A percentile compares a stretch with the other conserved stretches of the same genome.
Conservation (phyloP, 2,329 filamentous ascomycete species). For the Phialemoniopsis sp. region DNA sequence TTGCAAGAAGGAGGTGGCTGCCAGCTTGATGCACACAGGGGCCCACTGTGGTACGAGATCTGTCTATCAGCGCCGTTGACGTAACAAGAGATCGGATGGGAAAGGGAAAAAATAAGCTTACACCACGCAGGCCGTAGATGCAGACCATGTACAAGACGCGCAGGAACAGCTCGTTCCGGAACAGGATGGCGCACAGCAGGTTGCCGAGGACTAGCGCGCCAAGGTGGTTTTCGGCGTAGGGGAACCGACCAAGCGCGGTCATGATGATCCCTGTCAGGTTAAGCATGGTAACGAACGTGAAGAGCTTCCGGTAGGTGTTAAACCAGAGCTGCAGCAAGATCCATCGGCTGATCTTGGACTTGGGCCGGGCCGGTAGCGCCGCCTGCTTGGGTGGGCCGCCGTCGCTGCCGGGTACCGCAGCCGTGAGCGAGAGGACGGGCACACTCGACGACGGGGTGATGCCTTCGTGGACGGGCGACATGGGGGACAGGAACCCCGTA, state of each 20-base stretch:
- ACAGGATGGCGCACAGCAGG: slow-evolving; percentile 29
- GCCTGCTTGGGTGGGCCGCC: slow-evolving; percentile 6
- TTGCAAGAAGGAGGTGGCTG: slow-evolving; percentile 28
- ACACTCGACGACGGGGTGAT: slow-evolving; percentile 20
- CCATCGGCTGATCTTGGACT: slow-evolving; percentile 22
- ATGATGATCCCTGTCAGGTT: slow-evolving; percentile 30
- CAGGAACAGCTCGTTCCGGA: slow-evolving; percentile 33
- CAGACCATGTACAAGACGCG: slow-evolving; percentile 27
- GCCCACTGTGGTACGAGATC: slow-evolving; percentile 24
- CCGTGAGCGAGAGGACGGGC: slow-evolving; percentile 15
- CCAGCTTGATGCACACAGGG: slow-evolving; percentile 26
- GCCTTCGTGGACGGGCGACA: slow-evolving; percentile 24
- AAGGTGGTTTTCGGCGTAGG: slow-evolving; percentile 29
- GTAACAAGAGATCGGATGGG: background rate
- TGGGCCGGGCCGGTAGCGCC: slow-evolving; percentile 4
- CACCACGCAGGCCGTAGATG: slow-evolving; percentile 30
- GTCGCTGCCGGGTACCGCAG: too few species aligned
- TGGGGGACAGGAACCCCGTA: slow-evolving; percentile 10
- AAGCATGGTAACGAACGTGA: slow-evolving; percentile 27
- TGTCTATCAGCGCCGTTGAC: slow-evolving; percentile 1
- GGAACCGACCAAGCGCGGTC: slow-evolving; percentile 23
- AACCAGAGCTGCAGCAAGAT: slow-evolving; percentile 31
- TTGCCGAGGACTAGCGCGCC: slow-evolving; percentile 33
- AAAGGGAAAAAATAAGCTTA: slow-evolving; percentile 13
- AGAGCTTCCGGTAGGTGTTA: slow-evolving; percentile 35